These are phyloP conservation scores for Aspergillaceae sp. DNA, from an alignment of 2,329 filamentous ascomycete species.

Conservation along the genomic window DNA sequence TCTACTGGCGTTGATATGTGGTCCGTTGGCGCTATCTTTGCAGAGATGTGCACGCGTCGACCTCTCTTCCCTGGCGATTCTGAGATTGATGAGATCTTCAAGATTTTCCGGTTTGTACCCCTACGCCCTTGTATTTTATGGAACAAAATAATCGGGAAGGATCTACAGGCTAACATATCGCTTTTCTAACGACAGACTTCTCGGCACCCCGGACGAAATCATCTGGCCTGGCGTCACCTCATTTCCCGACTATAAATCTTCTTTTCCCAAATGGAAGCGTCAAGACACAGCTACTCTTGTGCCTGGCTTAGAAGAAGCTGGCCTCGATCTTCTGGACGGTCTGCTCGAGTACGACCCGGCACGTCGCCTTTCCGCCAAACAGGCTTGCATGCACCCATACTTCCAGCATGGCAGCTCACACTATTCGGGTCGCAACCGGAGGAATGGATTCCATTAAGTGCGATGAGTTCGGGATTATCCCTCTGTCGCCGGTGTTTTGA, in stretches of 20 bases:
- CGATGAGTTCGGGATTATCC: not conserved
- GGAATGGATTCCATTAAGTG: slow-evolving; percentile 33
- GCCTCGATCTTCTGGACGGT: slow-evolving; percentile 45
- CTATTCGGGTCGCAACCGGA: slow-evolving; percentile 38
- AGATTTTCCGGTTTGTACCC: slow-evolving; percentile 65
- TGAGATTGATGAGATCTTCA: slow-evolving; percentile 91
- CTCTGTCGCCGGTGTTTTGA: too few relatives aligned
- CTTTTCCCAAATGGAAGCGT: slow-evolving; percentile 83
- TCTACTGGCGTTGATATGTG: slow-evolving; percentile 94
- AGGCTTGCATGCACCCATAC: slow-evolving; percentile 75
- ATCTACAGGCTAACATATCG: slow-evolving; percentile 10
- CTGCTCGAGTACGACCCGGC: slow-evolving; percentile 84
- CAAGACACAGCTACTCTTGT: slow-evolving; percentile 60
- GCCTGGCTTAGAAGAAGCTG: slow-evolving; percentile 59
- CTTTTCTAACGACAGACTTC: slow-evolving; percentile 42
- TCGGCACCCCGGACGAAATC: slow-evolving; percentile 74
- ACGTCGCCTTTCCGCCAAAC: slow-evolving; percentile 79
- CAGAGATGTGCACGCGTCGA: slow-evolving; percentile 92
- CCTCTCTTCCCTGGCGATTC: slow-evolving; percentile 88
- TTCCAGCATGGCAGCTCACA: slow-evolving; percentile 50
- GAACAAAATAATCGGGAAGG: too few relatives aligned
- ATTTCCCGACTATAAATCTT: slow-evolving; percentile 86
- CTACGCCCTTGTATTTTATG: too few relatives aligned
- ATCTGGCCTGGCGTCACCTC: slow-evolving; percentile 89
- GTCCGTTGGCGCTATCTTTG: slow-evolving; percentile 90